These are phyloP conservation scores for Arthroderma sp. DNA, from an alignment of 2,329 filamentous ascomycete species.

Conservation along the genomic window DNA sequence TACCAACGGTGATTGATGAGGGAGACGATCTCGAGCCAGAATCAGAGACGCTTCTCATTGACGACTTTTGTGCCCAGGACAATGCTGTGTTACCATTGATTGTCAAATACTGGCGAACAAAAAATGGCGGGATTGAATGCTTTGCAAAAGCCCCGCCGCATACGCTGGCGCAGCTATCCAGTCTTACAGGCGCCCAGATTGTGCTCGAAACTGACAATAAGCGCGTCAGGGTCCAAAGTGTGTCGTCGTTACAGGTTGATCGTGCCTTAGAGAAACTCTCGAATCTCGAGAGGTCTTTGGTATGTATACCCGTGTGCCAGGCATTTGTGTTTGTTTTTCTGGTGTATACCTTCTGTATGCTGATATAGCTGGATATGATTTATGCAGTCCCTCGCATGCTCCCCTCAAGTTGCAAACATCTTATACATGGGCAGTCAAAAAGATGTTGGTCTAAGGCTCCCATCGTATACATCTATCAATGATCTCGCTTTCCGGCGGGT, in stretches of 20 bases:
- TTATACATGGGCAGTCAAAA: constrained; percentile 6
- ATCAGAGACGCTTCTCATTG: neutral
- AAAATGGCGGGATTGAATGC: constrained; percentile 14
- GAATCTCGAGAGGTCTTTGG: constrained; percentile 18
- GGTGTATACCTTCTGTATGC: too few species aligned
- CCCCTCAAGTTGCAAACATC: constrained; percentile 13
- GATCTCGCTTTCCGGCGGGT: constrained; percentile 13
- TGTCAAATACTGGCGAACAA: constrained; percentile 15
- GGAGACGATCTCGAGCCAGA: constrained; percentile 8
- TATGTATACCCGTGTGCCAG: constrained; percentile 10
- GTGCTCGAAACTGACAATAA: constrained; percentile 12
- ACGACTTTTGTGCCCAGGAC: neutral
- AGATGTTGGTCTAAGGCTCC: constrained; percentile 10
- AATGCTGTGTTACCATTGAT: neutral
- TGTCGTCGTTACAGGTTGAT: constrained; percentile 14
- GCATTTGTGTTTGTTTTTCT: constrained; percentile 1
- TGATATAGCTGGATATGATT: too few species aligned
- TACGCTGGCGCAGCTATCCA: constrained; percentile 14
- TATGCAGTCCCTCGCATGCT: constrained; percentile 12
- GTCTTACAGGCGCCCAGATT: constrained; percentile 18
- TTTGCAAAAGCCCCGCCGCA: constrained; percentile 12
- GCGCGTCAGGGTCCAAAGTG: constrained; percentile 17
- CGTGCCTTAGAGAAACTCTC: constrained; percentile 17
- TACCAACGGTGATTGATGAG: constrained; percentile 9
- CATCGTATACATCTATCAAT: constrained; percentile 13